These are phyloP conservation scores for Phoma herbarum DNA, from an alignment of 2,329 filamentous ascomycete species.

Conservation along the genomic window DNA sequence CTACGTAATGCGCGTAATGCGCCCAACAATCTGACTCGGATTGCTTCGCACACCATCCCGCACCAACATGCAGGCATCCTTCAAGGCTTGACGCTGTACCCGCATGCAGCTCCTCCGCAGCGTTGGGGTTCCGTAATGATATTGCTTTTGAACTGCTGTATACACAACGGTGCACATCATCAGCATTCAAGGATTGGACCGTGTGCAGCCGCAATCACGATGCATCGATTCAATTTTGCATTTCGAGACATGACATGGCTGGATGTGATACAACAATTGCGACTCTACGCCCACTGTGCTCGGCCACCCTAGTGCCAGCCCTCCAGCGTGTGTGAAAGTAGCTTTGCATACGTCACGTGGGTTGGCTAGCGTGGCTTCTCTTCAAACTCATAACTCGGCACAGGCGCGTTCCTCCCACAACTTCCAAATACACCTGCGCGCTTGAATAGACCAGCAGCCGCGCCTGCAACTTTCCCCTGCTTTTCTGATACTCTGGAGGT, in stretches of 20 bases:
- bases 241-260: neutral
- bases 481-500: conserved; percentile 31
- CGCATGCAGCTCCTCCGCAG: neutral
- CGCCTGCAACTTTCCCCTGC: conserved; percentile 31
- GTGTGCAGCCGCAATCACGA: neutral
- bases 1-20: conserved; percentile 16
- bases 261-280: neutral
- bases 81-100: conserved; percentile 1
- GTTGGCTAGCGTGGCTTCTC: conserved; percentile 5
- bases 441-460: conserved; percentile 34
- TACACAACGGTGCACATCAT: neutral
- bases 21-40: conserved; percentile 14
- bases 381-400: conserved; percentile 27
- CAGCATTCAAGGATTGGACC: neutral
- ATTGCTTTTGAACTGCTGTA: neutral
- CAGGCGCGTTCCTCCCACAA: conserved; percentile 14
- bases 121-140: neutral
- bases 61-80: conserved; percentile 7
- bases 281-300: neutral
- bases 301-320: neutral
- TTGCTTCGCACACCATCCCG: conserved; percentile 10
- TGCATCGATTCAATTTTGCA: neutral
- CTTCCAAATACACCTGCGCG: conserved; percentile 30
- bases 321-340: conserved; percentile 2
- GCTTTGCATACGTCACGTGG: conserved; percentile 31